phyloP scores from a whole-genome alignment of 2,329 filamentous ascomycete genomes.

The Cladorrhinum sp. region DNA sequence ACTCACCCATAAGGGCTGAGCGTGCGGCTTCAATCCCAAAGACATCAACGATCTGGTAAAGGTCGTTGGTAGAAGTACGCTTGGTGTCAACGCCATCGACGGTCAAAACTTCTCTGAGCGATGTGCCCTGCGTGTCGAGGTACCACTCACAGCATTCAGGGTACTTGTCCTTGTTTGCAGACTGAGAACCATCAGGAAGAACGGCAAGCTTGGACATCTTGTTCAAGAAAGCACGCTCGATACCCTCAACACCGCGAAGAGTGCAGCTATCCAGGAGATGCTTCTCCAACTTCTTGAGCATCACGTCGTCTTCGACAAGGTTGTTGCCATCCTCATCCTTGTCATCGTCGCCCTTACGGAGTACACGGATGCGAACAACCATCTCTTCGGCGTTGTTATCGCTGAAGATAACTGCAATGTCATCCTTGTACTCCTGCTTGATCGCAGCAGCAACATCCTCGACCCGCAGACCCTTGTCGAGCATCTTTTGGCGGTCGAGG shows the following conservation, averaged over 20 bases:
- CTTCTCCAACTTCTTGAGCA: constrained; percentile 86
- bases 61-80: constrained; percentile 90
- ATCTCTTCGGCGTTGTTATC: constrained; percentile 97
- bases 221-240: constrained; percentile 91
- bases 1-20: constrained; percentile 78
- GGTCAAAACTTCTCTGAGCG: constrained; percentile 77
- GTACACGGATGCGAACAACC: constrained; percentile 86
- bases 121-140: constrained; percentile 88
- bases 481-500: constrained; percentile 86
- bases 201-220: constrained; percentile 69
- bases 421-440: constrained; percentile 80
- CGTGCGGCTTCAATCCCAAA: constrained; percentile 96
- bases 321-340: constrained; percentile 66
- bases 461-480: constrained; percentile 90
- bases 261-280: constrained; percentile 90
- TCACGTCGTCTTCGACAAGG: constrained; percentile 78
- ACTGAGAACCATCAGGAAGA: constrained; percentile 66
- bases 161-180: constrained; percentile 66
- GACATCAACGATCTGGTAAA: constrained; percentile 90
- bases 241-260: constrained; percentile 82
- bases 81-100: constrained; percentile 84
- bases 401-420: constrained; percentile 91
- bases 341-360: constrained; percentile 60
- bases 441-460: constrained; percentile 87
- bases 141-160: constrained; percentile 86